A percentile compares a stretch with the other conserved stretches of the same genome.
These are phyloP conservation scores for Neodidymelliopsis sp. DNA, from an alignment of 2,329 filamentous ascomycete genomes.

Conservation along the genomic window DNA sequence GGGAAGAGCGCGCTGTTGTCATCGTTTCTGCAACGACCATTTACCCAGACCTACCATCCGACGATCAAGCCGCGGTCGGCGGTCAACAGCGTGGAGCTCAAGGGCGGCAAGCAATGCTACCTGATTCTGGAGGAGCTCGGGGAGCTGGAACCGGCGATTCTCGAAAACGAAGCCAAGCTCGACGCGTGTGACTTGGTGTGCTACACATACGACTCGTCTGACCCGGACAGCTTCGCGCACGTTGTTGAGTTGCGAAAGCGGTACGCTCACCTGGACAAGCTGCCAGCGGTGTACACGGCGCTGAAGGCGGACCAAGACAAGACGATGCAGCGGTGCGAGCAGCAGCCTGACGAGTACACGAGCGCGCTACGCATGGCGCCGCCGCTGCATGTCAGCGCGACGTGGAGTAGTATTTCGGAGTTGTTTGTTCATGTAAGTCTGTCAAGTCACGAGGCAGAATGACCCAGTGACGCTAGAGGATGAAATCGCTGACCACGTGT, in stretches of 20 bases:
- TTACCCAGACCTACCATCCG: constrained; percentile 82
- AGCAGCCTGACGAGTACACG: constrained; percentile 88
- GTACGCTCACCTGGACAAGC: constrained; percentile 83
- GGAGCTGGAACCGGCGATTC: constrained; percentile 90
- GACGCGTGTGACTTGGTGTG: constrained; percentile 94
- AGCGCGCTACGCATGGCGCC: constrained; percentile 84
- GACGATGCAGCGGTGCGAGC: constrained; percentile 92
- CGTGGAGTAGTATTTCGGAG: constrained; percentile 92
- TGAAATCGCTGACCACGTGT: constrained; percentile 32
- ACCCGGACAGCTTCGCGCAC: constrained; percentile 94
- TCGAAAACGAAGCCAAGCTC: constrained; percentile 89
- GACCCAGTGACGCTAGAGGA: no score
- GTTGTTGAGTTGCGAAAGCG: constrained; percentile 81
- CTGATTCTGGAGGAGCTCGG: constrained; percentile 94
- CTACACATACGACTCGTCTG: constrained; percentile 95
- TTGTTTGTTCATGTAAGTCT: constrained; percentile 78
- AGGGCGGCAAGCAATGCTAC: constrained; percentile 96
- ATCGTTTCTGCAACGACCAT: constrained; percentile 88
- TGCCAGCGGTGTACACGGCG: constrained; percentile 90
- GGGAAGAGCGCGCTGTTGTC: constrained; percentile 93
- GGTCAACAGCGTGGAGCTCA: constrained; percentile 95
- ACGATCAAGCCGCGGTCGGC: constrained; percentile 94
- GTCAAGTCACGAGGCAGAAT: neutral
- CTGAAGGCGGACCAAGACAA: constrained; percentile 96
- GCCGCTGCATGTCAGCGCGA: constrained; percentile 92